Conservation (phyloP, 1,139 yeast genomes). For the Blastobotrys illinoisensis region DNA sequence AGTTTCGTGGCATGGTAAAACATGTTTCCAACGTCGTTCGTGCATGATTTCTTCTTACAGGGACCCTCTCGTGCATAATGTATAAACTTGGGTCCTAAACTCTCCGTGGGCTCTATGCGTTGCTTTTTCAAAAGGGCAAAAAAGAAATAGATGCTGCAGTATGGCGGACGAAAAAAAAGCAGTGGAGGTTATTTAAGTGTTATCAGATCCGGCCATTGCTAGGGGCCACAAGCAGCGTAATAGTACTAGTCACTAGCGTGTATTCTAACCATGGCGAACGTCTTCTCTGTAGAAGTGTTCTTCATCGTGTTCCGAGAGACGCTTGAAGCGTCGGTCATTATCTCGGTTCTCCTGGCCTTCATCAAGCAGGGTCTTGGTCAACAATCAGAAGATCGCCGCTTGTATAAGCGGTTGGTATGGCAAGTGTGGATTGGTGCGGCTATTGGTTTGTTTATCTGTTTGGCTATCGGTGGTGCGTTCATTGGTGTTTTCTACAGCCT, state of each 20-base stretch:
- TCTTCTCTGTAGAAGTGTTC: slow-evolving; percentile 47
- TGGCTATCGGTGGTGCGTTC: slow-evolving; percentile 76
- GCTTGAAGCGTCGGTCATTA: slow-evolving; percentile 82
- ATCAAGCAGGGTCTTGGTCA: slow-evolving; percentile 77
- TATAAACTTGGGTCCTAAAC: neutral
- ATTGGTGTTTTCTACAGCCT: slow-evolving; percentile 78
- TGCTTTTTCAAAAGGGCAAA: neutral
- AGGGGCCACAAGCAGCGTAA: neutral
- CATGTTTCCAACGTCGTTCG: neutral
- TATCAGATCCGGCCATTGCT: neutral
- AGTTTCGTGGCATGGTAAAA: neutral
- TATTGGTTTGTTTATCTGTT: slow-evolving; percentile 66
- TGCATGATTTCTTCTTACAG: neutral
- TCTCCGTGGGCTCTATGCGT: neutral
- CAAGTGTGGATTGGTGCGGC: slow-evolving; percentile 82
- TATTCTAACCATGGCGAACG: slow-evolving; percentile 30
- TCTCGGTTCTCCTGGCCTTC: slow-evolving; percentile 84
- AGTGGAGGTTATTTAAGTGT: neutral
- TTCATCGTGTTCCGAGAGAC: slow-evolving; percentile 88
- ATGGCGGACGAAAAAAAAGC: neutral
- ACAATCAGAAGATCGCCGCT: slow-evolving; percentile 38
- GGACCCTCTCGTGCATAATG: neutral
- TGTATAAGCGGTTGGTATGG: slow-evolving; percentile 55
- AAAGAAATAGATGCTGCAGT: neutral
- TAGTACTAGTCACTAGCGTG: neutral